phyloP scores from a whole-genome alignment of 2,329 filamentous ascomycete genomes.

The Coleophoma crateriformis region DNA sequence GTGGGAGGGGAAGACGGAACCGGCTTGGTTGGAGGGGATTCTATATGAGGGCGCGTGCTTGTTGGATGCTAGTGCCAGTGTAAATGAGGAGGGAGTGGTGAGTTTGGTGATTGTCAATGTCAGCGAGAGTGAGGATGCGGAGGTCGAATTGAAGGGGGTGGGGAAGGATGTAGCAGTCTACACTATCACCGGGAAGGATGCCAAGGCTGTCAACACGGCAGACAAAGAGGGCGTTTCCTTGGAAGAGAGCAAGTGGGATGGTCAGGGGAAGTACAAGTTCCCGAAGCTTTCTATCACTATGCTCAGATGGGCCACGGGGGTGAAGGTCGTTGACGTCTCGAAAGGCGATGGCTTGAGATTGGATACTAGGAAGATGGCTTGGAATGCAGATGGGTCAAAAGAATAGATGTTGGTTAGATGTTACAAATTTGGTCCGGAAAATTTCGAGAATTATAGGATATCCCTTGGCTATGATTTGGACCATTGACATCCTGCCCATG shows the following conservation, averaged over 20 bases:
- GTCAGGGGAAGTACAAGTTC: constrained; percentile 57
- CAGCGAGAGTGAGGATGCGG: constrained; percentile 52
- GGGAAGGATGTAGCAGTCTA: constrained; percentile 51
- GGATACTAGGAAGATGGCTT: constrained; percentile 23
- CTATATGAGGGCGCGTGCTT: constrained; percentile 62
- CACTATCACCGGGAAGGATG: constrained; percentile 52
- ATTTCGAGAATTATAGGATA: no score
- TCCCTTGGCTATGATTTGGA: no score
- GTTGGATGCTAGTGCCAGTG: constrained; percentile 60
- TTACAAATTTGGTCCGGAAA: no score
- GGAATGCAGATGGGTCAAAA: constrained; percentile 5
- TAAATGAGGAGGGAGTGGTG: constrained; percentile 52
- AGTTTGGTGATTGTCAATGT: constrained; percentile 72
- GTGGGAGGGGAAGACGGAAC: constrained; percentile 63
- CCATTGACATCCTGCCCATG: no score
- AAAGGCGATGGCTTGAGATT: constrained; percentile 14
- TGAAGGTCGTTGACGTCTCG: constrained; percentile 18
- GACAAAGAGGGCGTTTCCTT: constrained; percentile 57
- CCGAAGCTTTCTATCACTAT: constrained; percentile 66
- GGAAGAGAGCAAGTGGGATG: constrained; percentile 57
- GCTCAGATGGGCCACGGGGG: constrained; percentile 41
- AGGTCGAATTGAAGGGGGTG: constrained; percentile 53
- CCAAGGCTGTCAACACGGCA: constrained; percentile 56
- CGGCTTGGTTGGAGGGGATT: constrained; percentile 57
- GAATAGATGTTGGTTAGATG: no score